Conservation (phyloP, 2,329 filamentous ascomycete species). For the Colletotrichum melonis region DNA sequence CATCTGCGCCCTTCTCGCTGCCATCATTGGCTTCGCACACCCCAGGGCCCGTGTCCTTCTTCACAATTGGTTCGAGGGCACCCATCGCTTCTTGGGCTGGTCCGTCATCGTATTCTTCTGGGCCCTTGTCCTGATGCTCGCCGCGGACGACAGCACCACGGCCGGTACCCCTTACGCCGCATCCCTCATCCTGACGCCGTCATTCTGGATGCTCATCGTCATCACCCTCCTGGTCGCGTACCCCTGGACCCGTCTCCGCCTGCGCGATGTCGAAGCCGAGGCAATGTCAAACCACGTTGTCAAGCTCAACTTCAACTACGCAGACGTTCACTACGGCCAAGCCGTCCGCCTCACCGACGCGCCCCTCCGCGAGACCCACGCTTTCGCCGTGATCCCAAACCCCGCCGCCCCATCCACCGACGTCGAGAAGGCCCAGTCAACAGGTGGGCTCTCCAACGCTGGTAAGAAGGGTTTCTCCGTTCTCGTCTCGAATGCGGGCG, state of each 20-base stretch:
- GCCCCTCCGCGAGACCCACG: slow-evolving; percentile 78
- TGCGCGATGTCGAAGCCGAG: slow-evolving; percentile 73
- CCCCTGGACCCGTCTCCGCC: slow-evolving; percentile 79
- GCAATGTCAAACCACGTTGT: slow-evolving; percentile 78
- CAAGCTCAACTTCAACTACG: slow-evolving; percentile 76
- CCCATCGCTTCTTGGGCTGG: slow-evolving; percentile 82
- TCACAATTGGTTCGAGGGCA: slow-evolving; percentile 78
- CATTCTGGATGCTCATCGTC: slow-evolving; percentile 75
- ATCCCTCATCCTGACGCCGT: slow-evolving; percentile 51
- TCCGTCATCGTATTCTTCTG: slow-evolving; percentile 72
- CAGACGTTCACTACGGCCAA: slow-evolving; percentile 66
- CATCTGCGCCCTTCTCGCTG: slow-evolving; percentile 66
- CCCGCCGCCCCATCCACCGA: slow-evolving; percentile 42
- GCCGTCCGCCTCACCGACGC: slow-evolving; percentile 70
- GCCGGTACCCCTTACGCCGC: slow-evolving; percentile 46
- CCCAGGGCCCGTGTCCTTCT: slow-evolving; percentile 70
- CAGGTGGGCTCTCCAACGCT: slow-evolving; percentile 39
- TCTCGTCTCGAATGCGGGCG: slow-evolving; percentile 78
- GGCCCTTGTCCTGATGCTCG: slow-evolving; percentile 65
- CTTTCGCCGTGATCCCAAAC: slow-evolving; percentile 79
- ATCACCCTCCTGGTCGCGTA: slow-evolving; percentile 75
- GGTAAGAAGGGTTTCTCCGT: slow-evolving; percentile 71
- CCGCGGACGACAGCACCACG: slow-evolving; percentile 57
- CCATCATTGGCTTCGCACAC: slow-evolving; percentile 72
- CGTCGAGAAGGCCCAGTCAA: slow-evolving; percentile 23